Evolutionary conservation across 2,329 filamentous ascomycete genomes (phyloP).

Genomic region (Passalora sequoiae): DNA sequence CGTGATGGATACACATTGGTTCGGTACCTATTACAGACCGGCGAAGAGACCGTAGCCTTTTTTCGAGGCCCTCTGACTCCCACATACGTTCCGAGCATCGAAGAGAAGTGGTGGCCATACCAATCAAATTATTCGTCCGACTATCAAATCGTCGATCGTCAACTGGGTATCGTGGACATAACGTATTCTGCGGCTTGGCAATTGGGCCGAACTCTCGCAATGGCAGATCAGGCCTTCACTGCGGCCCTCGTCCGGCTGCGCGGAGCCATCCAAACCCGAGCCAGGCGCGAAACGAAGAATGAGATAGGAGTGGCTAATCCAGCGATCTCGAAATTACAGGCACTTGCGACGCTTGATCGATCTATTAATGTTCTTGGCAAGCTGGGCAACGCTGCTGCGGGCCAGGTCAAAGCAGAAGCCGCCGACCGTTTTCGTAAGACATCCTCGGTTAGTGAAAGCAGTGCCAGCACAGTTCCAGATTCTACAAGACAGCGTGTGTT

Average conservation of each 20-base stretch:
- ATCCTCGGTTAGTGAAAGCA: background rate
- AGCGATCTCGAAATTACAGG: background rate
- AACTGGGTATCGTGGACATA: slow-evolving; percentile 5
- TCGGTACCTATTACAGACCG: slow-evolving; percentile 5
- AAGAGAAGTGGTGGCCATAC: background rate
- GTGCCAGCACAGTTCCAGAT: background rate
- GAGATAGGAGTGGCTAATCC: background rate
- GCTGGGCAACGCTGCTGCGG: no score
- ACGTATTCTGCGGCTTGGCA: slow-evolving; percentile 7
- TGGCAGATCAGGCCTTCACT: slow-evolving; percentile 5
- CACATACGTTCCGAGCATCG: background rate
- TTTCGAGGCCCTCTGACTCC: slow-evolving; percentile 1
- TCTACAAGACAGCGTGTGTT: background rate
- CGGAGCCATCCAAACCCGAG: background rate
- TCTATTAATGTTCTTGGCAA: background rate
- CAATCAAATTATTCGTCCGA: no score
- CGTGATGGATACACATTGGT: slow-evolving; percentile 4
- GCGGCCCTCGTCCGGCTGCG: slow-evolving; percentile 2
- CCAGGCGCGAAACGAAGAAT: slow-evolving; percentile 1
- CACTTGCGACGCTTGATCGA: no score
- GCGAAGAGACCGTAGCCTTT: slow-evolving; percentile 1
- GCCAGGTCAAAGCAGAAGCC: no score
- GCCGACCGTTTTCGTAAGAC: no score
- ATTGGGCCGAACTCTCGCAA: slow-evolving; percentile 4
- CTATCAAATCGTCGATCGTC: slow-evolving; percentile 3